Conservation (phyloP, 805 yeast genomes). For the Barnettozyma siamensis region DNA sequence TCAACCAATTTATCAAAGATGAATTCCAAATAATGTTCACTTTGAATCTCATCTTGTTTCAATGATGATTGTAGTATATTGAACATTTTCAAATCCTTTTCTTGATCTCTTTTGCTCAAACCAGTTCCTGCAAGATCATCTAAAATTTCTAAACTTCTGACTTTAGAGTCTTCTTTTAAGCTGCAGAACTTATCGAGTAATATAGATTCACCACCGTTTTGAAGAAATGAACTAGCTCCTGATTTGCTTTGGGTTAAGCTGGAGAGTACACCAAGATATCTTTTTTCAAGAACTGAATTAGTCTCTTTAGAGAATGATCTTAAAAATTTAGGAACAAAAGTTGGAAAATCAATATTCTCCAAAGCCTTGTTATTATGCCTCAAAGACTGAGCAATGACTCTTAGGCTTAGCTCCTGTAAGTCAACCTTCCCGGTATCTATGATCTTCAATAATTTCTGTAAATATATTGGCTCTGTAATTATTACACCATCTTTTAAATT, state of each 20-base stretch:
- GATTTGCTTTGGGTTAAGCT: conserved; percentile 34
- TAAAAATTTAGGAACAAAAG: conserved; percentile 11
- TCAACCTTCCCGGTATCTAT: conserved; percentile 12
- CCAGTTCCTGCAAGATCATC: conserved; percentile 33
- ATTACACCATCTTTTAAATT: conserved; percentile 56
- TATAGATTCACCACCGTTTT: conserved; percentile 16
- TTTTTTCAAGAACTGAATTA: conserved; percentile 36
- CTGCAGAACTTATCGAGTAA: conserved; percentile 23
- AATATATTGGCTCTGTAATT: conserved; percentile 31
- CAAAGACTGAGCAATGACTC: conserved; percentile 60
- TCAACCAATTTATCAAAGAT: conserved; percentile 35
- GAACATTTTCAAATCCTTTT: conserved; percentile 13
- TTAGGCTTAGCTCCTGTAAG: conserved; percentile 45
- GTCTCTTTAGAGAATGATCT: conserved; percentile 9
- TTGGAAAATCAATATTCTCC: conserved; percentile 27
- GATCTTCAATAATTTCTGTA: conserved; percentile 28
- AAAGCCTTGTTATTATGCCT: conserved; percentile 70
- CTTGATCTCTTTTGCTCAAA: conserved; percentile 10
- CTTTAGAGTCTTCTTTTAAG: conserved; percentile 25
- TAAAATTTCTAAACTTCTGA: conserved; percentile 40
- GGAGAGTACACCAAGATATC: conserved; percentile 47
- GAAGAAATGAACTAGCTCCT: conserved; percentile 26
- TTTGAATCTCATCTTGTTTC: conserved; percentile 24
- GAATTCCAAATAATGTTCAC: conserved; percentile 37
- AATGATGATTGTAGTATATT: conserved; percentile 17